phyloP scores from a whole-genome alignment of 1,284 basidiomycete genomes.

The Pseudozyma pruni region DNA sequence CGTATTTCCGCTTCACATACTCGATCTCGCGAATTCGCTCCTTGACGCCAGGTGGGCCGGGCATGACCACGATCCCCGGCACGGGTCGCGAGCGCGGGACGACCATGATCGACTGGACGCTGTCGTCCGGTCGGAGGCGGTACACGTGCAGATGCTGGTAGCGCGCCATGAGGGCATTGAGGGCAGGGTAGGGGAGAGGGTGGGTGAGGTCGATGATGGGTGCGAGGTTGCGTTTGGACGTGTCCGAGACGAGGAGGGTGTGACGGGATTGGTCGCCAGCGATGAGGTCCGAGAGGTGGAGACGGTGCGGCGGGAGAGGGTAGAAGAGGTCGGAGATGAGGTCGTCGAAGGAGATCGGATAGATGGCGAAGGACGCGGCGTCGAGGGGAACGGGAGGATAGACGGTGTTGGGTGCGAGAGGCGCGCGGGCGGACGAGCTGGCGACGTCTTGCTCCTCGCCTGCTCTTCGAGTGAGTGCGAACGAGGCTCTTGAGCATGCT shows the following conservation, averaged over 20 bases:
- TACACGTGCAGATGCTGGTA: slow-evolving; percentile 20
- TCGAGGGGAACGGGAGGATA: no score
- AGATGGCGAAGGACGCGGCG: no score
- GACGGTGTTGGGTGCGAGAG: no score
- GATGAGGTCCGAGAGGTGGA: neutral
- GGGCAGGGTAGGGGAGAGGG: slow-evolving; percentile 7
- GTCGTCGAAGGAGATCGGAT: slow-evolving; percentile 12
- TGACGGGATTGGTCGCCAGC: slow-evolving; percentile 1
- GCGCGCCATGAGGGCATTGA: slow-evolving; percentile 21
- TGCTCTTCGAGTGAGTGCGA: no score
- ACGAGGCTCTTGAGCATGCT: no score
- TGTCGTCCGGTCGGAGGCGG: neutral
- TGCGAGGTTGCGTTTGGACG: neutral
- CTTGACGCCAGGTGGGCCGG: slow-evolving; percentile 7
- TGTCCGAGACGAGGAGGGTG: slow-evolving; percentile 16
- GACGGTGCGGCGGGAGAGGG: neutral
- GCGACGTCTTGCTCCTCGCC: no score
- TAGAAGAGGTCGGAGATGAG: neutral
- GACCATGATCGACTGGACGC: neutral
- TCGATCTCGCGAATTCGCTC: slow-evolving; percentile 15
- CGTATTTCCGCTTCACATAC: slow-evolving; percentile 8
- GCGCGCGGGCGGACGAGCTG: no score
- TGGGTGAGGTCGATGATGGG: slow-evolving; percentile 29
- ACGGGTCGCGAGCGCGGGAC: neutral
- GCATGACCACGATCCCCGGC: neutral